These are phyloP conservation scores for Gamsiella multidivaricata DNA, from an alignment of 192 early-diverging fungal genomes.

Conservation along the genomic window DNA sequence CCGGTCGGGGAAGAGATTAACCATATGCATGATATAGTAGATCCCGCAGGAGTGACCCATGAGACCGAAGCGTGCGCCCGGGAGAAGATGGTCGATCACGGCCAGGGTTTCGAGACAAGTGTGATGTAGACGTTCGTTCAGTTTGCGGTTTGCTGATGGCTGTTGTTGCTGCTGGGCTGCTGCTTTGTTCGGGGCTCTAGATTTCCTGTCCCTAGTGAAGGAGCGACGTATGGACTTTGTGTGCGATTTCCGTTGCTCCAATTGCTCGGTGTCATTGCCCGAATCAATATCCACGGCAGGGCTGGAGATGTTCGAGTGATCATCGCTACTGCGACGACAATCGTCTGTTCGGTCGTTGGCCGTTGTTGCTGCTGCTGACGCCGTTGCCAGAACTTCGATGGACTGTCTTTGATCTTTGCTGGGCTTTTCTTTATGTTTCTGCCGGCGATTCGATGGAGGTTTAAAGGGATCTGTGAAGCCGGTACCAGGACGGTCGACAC, in stretches of 20 bases:
- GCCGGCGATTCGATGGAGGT: not conserved
- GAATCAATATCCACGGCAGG: no score
- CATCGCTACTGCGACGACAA: no score
- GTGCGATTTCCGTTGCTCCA: not conserved
- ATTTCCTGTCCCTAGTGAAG: not conserved
- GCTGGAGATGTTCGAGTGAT: no score
- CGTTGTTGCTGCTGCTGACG: no score
- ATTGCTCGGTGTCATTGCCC: not conserved
- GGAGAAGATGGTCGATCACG: constrained; percentile 16
- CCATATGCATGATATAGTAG: constrained; percentile 49
- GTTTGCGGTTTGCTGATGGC: not conserved
- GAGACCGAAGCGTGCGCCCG: constrained; percentile 32
- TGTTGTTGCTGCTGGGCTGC: not conserved
- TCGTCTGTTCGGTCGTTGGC: no score
- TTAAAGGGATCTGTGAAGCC: constrained; percentile 42
- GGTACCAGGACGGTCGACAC: constrained; percentile 44
- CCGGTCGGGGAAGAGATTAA: constrained; percentile 19
- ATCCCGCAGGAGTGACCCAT: constrained; percentile 52
- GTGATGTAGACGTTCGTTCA: constrained; percentile 30
- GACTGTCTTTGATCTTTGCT: no score
- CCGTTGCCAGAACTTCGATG: no score
- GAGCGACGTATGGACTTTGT: not conserved
- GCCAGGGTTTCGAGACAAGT: constrained; percentile 34
- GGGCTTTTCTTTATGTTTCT: not conserved
- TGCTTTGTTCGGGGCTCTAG: not conserved